Evolutionary conservation across 2,329 filamentous ascomycete genomes (phyloP).

Genomic region (Metarhizium guizhouense): DNA sequence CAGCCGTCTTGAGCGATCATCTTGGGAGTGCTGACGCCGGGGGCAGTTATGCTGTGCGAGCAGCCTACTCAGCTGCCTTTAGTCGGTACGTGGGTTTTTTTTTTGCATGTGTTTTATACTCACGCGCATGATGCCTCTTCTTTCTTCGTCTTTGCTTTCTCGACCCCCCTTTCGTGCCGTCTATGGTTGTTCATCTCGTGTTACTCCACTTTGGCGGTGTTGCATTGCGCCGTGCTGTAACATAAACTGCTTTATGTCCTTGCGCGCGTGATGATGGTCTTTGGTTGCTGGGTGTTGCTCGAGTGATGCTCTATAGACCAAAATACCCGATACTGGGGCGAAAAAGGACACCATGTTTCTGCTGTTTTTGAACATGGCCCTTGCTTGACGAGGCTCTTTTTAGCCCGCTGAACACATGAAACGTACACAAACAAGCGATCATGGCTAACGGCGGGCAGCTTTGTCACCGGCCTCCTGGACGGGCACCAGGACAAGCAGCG

Average conservation of each 20-base stretch:
- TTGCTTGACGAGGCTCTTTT: not conserved
- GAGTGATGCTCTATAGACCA: too few species aligned
- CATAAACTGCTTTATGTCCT: too few species aligned
- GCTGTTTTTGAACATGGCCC: too few species aligned
- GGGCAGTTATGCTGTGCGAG: slow-evolving; percentile 51
- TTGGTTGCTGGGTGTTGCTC: not conserved
- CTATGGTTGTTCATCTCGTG: not conserved
- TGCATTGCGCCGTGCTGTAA: not conserved
- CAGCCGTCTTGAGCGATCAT: slow-evolving; percentile 59
- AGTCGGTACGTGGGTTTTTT: slow-evolving; percentile 46
- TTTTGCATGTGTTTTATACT: not conserved
- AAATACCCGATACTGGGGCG: too few species aligned
- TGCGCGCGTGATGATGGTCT: not conserved
- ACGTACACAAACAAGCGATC: not conserved
- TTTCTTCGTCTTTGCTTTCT: not conserved
- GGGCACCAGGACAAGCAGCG: slow-evolving; percentile 58
- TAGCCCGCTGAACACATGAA: not conserved
- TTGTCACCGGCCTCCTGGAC: slow-evolving; percentile 74
- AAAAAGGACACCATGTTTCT: too few species aligned
- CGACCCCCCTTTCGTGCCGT: not conserved
- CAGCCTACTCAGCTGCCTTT: slow-evolving; percentile 67
- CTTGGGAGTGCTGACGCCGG: slow-evolving; percentile 17
- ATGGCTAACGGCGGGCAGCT: slow-evolving; percentile 35
- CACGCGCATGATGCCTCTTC: not conserved
- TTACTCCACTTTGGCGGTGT: not conserved